Evolutionary conservation across 2,329 filamentous ascomycete species (phyloP), one percentile per base, ranked within the genome.

Genomic region (Alternaria sp.): DNA sequence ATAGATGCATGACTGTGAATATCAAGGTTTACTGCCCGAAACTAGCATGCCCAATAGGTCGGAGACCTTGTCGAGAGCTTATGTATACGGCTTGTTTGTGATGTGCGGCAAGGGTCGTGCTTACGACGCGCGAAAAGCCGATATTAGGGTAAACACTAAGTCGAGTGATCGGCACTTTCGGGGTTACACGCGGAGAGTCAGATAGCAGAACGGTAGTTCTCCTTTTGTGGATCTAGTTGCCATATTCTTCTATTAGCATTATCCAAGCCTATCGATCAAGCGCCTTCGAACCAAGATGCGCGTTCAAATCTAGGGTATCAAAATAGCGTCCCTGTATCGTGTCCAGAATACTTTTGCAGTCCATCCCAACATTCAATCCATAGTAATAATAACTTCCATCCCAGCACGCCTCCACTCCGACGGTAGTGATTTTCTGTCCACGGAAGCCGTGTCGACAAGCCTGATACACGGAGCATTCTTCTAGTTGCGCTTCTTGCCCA

Each of bases 401-500:
- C 32, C 32, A n/a, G 22, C 46, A 8, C 46, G 32, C 46, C 46
- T 50, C 30, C 46, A 50, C 16, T 50, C 46, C 32, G 25, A 10
- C 30, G 32, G 32, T 12, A 18, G n/a, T n/a, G 11, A 18, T n/a
- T 12, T 41, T 11, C 36, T 52, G 11, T 38, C 22, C 11, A 28
- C 16, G 8, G 16, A 25, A 22, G 22, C 34, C n/a, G 34, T 25
- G 32, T 50, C 30, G n/a, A 38, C 43, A 25, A 44, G 45, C 20
- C 54, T 28, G 36, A 36, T 45, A 9, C 48, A 36, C 14, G 16
- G 48, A 46, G n/a, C 55, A 30, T 18, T 10, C 43, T 71, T 70
- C 46, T 72, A 76, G 53, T 69, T 70, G 40, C 62, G 65, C 73
- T 78, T 78, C 71, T 66, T 66, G 50, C 65, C 53, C 25, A 66